Conservation (phyloP, 2,329 filamentous ascomycete genomes). For the Nemania diffusa region DNA sequence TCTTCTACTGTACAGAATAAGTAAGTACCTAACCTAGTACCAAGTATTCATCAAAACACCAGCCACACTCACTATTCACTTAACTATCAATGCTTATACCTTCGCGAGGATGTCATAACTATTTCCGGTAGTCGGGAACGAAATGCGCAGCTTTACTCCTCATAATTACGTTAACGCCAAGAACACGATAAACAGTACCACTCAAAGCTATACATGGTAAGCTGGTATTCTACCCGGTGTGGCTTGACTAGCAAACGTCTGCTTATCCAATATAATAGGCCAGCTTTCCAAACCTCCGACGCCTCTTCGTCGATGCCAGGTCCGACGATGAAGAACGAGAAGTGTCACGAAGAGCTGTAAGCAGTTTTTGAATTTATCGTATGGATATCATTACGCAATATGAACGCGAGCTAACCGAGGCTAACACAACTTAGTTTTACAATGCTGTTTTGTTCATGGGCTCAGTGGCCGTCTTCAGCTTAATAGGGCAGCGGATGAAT, state of each 20-base stretch:
- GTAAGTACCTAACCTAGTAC: too few species aligned
- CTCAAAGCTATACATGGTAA: slow-evolving; percentile 26
- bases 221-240: neutral
- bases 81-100: neutral
- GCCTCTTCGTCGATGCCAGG: slow-evolving; percentile 93
- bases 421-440: slow-evolving; percentile 78
- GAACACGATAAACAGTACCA: neutral
- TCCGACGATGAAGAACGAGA: slow-evolving; percentile 94
- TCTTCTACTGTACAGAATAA: too few species aligned
- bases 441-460: slow-evolving; percentile 97
- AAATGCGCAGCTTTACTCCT: neutral
- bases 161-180: neutral
- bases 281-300: slow-evolving; percentile 91
- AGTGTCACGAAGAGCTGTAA: slow-evolving; percentile 90
- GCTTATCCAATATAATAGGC: slow-evolving; percentile 58
- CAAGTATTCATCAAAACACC: neutral
- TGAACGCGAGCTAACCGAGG: slow-evolving; percentile 8
- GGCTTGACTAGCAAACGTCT: neutral
- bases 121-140: neutral
- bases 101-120: neutral
- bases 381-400: slow-evolving; percentile 1
- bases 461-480: slow-evolving; percentile 91
- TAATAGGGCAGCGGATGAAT: slow-evolving; percentile 89
- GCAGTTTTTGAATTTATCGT: slow-evolving; percentile 48
- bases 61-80: neutral